Evolutionary conservation across 2,329 filamentous ascomycete species (phyloP).

Genomic region (Aspergillus arachidicola): DNA sequence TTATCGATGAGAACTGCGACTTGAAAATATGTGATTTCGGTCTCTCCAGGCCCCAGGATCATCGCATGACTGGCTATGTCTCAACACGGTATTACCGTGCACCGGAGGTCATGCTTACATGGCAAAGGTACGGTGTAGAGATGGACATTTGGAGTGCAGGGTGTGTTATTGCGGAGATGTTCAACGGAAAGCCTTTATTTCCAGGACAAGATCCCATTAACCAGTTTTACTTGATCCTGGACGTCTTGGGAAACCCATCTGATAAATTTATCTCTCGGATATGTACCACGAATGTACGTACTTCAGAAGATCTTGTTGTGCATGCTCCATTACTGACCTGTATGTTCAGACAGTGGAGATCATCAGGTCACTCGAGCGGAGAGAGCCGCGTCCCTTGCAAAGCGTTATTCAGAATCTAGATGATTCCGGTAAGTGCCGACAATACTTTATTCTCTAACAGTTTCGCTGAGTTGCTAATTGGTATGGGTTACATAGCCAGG

Average conservation of each 20-base stretch:
- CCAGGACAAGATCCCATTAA: constrained; percentile 98
- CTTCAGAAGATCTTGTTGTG: no score
- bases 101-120: constrained; percentile 49
- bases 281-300: background rate
- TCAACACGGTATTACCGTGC: constrained; percentile 6
- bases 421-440: no score
- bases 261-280: constrained; percentile 89
- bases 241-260: constrained; percentile 89
- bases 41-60: constrained; percentile 55
- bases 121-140: constrained; percentile 99
- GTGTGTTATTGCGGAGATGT: constrained; percentile 98
- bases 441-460: no score
- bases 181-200: constrained; percentile 95
- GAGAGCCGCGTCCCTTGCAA: background rate
- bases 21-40: constrained; percentile 10
- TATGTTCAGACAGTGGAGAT: background rate
- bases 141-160: constrained; percentile 99
- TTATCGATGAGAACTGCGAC: constrained; percentile 6
- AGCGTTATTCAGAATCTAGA: no score
- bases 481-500: background rate
- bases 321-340: no score
- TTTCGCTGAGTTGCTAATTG: no score
- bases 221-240: constrained; percentile 98
- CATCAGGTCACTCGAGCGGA: background rate
- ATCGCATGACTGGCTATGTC: constrained; percentile 65